Evolutionary conservation across 495 filamentous ascomycete species (phyloP).

Genomic region (Neurospora hispaniola): DNA sequence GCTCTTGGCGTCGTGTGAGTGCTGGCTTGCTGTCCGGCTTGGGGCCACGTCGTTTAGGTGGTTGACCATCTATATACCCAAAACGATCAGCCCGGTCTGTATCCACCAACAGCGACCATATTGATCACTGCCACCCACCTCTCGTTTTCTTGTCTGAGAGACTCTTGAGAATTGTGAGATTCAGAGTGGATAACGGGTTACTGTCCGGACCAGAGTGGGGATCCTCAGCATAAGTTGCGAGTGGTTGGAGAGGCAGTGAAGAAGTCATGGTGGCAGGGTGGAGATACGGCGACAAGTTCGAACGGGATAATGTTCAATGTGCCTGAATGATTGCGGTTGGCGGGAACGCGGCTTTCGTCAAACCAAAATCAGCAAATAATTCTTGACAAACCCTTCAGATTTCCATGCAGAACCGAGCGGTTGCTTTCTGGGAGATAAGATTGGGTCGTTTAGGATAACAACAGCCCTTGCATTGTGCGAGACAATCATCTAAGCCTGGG

Average conservation of each 20-base stretch:
- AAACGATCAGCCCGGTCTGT: constrained; percentile 1
- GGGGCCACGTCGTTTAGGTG: constrained; percentile 81
- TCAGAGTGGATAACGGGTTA: constrained; percentile 41
- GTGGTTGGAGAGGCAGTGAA: constrained; percentile 26
- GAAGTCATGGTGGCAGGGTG: constrained; percentile 32
- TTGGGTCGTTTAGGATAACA: background rate
- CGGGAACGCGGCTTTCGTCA: constrained; percentile 28
- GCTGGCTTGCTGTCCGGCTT: constrained; percentile 97
- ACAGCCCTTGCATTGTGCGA: background rate
- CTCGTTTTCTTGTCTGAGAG: constrained; percentile 54
- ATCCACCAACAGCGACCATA: constrained; percentile 5
- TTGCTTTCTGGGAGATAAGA: background rate
- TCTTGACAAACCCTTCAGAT: background rate
- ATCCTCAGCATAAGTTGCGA: constrained; percentile 21
- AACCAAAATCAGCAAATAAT: constrained; percentile 20
- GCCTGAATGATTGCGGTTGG: background rate
- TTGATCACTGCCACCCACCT: constrained; percentile 30
- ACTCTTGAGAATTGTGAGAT: constrained; percentile 47
- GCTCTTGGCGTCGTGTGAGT: constrained; percentile 82
- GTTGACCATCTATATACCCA: constrained; percentile 56
- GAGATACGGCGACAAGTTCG: background rate
- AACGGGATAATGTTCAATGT: background rate
- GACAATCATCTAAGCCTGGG: background rate
- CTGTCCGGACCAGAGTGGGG: constrained; percentile 27
- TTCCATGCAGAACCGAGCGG: background rate